Evolutionary conservation across 495 filamentous ascomycete genomes (phyloP).

Genomic region (Articulospora tetracladia): DNA sequence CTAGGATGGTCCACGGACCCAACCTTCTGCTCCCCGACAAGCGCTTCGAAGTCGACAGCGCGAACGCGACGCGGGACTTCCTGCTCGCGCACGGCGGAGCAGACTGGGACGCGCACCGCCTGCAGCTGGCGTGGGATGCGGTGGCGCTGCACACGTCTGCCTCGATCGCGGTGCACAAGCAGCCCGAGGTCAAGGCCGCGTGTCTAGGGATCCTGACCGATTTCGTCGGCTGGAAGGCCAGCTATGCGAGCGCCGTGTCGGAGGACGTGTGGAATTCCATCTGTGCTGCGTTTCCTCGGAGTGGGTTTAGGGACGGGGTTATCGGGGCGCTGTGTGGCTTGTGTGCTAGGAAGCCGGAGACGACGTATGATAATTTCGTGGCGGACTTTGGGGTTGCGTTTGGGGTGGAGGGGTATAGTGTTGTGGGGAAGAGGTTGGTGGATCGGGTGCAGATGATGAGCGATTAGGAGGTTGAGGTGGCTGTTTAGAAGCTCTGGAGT

Average conservation of each 20-base stretch:
- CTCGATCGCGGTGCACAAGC: slow-evolving; percentile 39
- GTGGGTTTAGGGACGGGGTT: slow-evolving; percentile 32
- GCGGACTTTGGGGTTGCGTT: slow-evolving; percentile 33
- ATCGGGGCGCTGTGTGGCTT: slow-evolving; percentile 38
- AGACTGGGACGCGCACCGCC: slow-evolving; percentile 33
- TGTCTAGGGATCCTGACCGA: slow-evolving; percentile 44
- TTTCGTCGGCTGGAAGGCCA: slow-evolving; percentile 34
- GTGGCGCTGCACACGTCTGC: slow-evolving; percentile 47
- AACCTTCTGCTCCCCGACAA: slow-evolving; percentile 38
- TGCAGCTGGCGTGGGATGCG: slow-evolving; percentile 50
- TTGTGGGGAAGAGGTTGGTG: not conserved
- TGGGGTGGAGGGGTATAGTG: slow-evolving; percentile 18
- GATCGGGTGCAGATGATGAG: not conserved
- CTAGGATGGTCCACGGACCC: slow-evolving; percentile 41
- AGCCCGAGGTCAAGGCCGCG: slow-evolving; percentile 39
- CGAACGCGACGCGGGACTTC: slow-evolving; percentile 43
- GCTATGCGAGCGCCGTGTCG: slow-evolving; percentile 5
- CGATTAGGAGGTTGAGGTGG: no score
- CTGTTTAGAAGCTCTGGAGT: no score
- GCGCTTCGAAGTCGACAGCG: slow-evolving; percentile 55
- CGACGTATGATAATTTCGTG: slow-evolving; percentile 47
- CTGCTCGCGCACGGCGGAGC: slow-evolving; percentile 23
- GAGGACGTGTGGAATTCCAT: slow-evolving; percentile 33
- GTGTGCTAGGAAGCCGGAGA: slow-evolving; percentile 42
- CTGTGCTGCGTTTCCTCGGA: slow-evolving; percentile 32